These are phyloP conservation scores for Solanum pinnatisectum DNA, from an alignment of 257 asterid genomes.

Conservation along the genomic window DNA sequence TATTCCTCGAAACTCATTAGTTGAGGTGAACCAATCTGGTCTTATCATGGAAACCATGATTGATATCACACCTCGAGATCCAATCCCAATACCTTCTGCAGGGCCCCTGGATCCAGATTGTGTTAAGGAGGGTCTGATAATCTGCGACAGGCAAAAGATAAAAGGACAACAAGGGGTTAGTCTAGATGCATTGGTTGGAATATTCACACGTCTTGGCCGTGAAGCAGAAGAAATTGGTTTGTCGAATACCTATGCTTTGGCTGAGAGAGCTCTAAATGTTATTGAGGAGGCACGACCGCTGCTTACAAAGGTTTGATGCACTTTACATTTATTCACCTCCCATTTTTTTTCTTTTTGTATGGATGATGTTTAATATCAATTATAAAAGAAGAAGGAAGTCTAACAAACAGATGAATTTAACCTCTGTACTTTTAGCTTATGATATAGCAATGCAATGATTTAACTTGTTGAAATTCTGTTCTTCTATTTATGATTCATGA, in stretches of 20 bases:
- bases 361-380: not conserved
- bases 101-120: constrained; percentile 85
- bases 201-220: constrained; percentile 93
- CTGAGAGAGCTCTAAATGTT: constrained; percentile 63
- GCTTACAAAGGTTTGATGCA: constrained; percentile 69
- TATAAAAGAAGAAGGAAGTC: not conserved
- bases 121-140: constrained; percentile 71
- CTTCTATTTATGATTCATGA: not conserved
- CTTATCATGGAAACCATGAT: constrained; percentile 98
- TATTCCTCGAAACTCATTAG: constrained; percentile 81
- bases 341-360: not conserved
- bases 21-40: constrained; percentile 97
- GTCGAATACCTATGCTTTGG: constrained; percentile 58
- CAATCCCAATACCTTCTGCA: constrained; percentile 66
- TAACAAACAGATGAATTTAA: not conserved
- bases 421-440: not conserved
- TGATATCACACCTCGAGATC: constrained; percentile 85
- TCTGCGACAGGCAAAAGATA: constrained; percentile 83
- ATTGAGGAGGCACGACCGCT: constrained; percentile 83
- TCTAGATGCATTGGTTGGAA: constrained; percentile 93
- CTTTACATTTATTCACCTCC: not conserved
- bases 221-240: constrained; percentile 85
- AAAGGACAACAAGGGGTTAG: constrained; percentile 91
- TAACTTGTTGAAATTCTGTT: not conserved
- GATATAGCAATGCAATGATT: not conserved